phyloP scores from a whole-genome alignment of 306 rosid genomes.

The Mimosa bimucronata region DNA sequence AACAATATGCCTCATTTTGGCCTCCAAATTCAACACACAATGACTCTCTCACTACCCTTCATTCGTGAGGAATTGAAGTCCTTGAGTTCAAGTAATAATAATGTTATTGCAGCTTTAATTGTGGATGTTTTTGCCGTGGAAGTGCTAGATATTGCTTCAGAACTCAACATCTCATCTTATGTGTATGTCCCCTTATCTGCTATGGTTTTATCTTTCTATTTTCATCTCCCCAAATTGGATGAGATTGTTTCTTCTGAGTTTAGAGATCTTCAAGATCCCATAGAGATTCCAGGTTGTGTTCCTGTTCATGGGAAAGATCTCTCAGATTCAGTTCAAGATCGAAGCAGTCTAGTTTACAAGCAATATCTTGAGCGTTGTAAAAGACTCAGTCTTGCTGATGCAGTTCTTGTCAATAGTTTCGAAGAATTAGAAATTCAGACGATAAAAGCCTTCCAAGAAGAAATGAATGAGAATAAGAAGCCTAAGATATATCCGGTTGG shows the following conservation, averaged over 20 bases:
- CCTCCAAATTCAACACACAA: neutral
- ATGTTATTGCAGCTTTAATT: constrained; percentile 6
- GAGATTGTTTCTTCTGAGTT: constrained; percentile 13
- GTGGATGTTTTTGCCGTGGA: constrained; percentile 9
- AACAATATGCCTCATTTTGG: neutral
- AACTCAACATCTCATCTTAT: constrained; percentile 9
- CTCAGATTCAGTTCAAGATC: constrained; percentile 13
- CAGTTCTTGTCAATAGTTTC: constrained; percentile 42
- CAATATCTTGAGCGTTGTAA: constrained; percentile 13
- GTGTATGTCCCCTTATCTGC: constrained; percentile 24
- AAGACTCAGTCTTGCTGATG: neutral
- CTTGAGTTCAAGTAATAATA: neutral
- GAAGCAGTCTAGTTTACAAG: constrained; percentile 32
- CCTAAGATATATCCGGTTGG: constrained; percentile 29
- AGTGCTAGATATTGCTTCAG: neutral
- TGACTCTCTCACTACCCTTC: neutral
- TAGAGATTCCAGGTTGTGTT: constrained; percentile 39
- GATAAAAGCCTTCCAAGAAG: constrained; percentile 36
- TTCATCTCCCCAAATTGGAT: neutral
- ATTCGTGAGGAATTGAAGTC: neutral
- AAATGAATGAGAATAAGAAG: neutral
- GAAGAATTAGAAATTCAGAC: constrained; percentile 33
- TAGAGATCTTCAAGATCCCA: constrained; percentile 17
- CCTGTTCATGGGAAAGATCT: constrained; percentile 40
- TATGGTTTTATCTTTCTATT: constrained; percentile 6